These are phyloP conservation scores for Oryza officinalis DNA, from an alignment of 176 grass and related monocot species.

Conservation along the genomic window DNA sequence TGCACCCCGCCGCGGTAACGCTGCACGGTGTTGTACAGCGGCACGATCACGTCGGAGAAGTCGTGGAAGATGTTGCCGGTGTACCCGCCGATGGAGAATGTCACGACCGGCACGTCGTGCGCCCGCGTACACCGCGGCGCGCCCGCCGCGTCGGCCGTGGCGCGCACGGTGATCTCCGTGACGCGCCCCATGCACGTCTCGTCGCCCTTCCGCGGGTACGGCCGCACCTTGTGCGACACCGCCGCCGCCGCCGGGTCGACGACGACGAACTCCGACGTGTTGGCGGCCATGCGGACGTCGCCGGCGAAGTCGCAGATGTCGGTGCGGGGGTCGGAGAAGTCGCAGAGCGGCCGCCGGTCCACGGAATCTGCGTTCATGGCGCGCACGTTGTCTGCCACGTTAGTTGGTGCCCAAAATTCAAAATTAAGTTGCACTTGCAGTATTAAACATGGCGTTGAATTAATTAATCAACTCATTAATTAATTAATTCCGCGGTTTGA, in stretches of 20 bases:
- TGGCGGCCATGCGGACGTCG: conserved; percentile 72
- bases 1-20: conserved; percentile 62
- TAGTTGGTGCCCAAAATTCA: neutral
- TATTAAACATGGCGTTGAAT: neutral
- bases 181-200: conserved; percentile 49
- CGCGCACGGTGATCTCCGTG: conserved; percentile 48
- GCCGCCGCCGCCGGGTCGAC: conserved; percentile 21
- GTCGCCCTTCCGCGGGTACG: conserved; percentile 91
- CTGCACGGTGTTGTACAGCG: conserved; percentile 62
- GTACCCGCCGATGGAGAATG: conserved; percentile 86
- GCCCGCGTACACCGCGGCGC: conserved; percentile 42
- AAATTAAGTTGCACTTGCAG: neutral
- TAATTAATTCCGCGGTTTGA: neutral
- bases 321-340: conserved; percentile 65
- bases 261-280: conserved; percentile 50
- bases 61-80: conserved; percentile 99
- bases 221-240: conserved; percentile 45
- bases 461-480: neutral
- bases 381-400: conserved; percentile 2
- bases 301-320: conserved; percentile 75
- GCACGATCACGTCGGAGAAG: conserved; percentile 90
- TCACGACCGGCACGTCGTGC: conserved; percentile 51
- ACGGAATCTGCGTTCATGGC: conserved; percentile 10
- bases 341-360: conserved; percentile 47
- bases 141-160: neutral